Evolutionary conservation across 129 eudicot species (phyloP), one percentile per base, ranked within the genome.

Genomic region (Apium graveolens): DNA sequence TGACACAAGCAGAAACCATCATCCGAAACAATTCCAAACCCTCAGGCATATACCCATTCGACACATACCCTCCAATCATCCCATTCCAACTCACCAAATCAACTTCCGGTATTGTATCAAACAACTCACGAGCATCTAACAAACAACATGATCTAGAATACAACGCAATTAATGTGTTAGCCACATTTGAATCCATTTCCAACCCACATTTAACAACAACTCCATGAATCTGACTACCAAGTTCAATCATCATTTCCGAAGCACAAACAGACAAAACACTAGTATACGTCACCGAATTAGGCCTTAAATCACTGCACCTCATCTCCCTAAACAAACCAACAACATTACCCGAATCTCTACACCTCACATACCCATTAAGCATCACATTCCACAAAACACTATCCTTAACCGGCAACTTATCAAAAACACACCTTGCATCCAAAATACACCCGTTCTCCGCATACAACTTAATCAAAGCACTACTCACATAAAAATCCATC

Each of bases 31-130:
- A 82, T 73, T 81, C 75, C n/a, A 78, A 71, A 49, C 88, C 93
- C 80, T 88, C 88, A 13, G 32, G 41, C 90, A 89, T 85, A 65
- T 81, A 86, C 45, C 93, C 93, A 68, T 90, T 89, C 39, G 85
- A 91, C 35, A 89, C 97, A 77, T 91, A 90, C 11, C 98, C 97
- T 77, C 92, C 88, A 70, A 94, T 89, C 85, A 94, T 86, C 57
- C 85, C 96, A 79, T 91, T 94, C 97, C 97, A 94, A 29, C 88
- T 80, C 80, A 94, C 90, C 21, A 75, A 76, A 86, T 78, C 81
- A 34, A 78, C 76, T 78, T 84, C 86, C 14, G 51, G 55, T 26
- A 79, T 55, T 11, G 80, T 76, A 79, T 85, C 85, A 78, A 91
- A 94, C 74, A 94, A 78, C 76, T 80, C 69, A 5, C 85, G 82